Evolutionary conservation across 495 filamentous ascomycete genomes (phyloP).

Genomic region (Aspergillus conjunctus): DNA sequence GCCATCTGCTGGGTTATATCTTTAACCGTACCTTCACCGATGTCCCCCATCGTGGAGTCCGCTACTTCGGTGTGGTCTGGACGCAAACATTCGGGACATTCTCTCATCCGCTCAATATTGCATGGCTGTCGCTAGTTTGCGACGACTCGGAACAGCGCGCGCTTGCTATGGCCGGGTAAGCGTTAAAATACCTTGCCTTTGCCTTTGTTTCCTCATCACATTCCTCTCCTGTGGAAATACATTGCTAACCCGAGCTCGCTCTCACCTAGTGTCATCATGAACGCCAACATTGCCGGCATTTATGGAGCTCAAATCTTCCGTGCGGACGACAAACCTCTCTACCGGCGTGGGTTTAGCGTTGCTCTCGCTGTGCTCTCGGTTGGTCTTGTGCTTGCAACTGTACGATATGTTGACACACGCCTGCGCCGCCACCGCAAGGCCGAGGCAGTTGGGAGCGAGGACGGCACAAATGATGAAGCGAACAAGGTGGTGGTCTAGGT

Average conservation of each 20-base stretch:
- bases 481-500: not conserved
- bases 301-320: constrained; percentile 25
- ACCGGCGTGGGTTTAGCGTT: constrained; percentile 18
- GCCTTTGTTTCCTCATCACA: not conserved
- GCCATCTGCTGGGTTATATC: constrained; percentile 19
- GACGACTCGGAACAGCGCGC: constrained; percentile 18
- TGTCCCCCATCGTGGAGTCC: constrained; percentile 10
- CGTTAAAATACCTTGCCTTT: too few species aligned
- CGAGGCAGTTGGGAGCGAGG: constrained; percentile 5
- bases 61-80: constrained; percentile 19
- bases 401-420: constrained; percentile 8
- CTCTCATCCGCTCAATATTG: constrained; percentile 21
- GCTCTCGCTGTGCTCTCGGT: constrained; percentile 14
- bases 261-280: constrained; percentile 19
- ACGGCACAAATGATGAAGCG: not conserved
- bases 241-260: not conserved
- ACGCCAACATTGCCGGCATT: constrained; percentile 23
- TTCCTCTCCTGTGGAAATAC: not conserved
- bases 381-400: constrained; percentile 15
- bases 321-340: constrained; percentile 19
- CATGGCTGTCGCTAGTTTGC: constrained; percentile 21
- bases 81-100: constrained; percentile 17
- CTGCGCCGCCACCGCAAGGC: constrained; percentile 15
- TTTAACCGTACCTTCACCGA: constrained; percentile 22
- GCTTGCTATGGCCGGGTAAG: constrained; percentile 22